Base-by-base conservation (phyloP, 768 basidiomycete species). In the Termitomyces sp. region DNA sequence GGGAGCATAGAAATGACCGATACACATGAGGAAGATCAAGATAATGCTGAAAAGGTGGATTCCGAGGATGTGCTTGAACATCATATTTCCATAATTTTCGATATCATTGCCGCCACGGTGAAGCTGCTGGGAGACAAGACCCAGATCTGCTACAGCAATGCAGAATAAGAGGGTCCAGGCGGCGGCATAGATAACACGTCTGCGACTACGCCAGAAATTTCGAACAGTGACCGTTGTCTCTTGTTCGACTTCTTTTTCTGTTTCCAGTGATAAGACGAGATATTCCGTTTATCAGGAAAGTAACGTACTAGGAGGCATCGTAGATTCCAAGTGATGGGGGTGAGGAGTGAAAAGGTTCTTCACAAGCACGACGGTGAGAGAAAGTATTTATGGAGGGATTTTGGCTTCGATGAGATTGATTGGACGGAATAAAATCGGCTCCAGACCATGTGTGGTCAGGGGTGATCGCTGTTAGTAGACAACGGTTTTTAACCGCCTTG, bases 31-130 rank as follows among this genome's bases (percentile, higher is more conserved):
- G 24, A 56, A 59, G 26, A 49, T 45, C 15, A 56, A 16, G 47
- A 62, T 49, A 12, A 59, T 31, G 47, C 29, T 53, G 44, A 59
- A 62, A 22, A 62, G 55, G 5, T 53, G 41, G 15, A 62, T 20
- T 22, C 61, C 61, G 24, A 62, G 58, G 34, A 56, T 51, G 29
- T 62, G 61, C 33, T 62, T 59, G 29, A 56, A 62, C 58, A 57
- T 57, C 55, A 50, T 57, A 47, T 57, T 62, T 10, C 48, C 61
- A n/a, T 62, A 62, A 20, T 59, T 51, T 16, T 26, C 48, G 12
- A 54, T 41, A 18, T 48, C 28, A 22, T 62, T 62, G 1, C 61
- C 61, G 1, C 52, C 52, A 9, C 24, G 29, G 1, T 57, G 61
- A 6, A 62, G 61, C 47, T 62, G 61, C 24, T 62, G 34, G 0